Evolutionary conservation across 306 rosid species (phyloP).

Genomic region (Quercus ilex): DNA sequence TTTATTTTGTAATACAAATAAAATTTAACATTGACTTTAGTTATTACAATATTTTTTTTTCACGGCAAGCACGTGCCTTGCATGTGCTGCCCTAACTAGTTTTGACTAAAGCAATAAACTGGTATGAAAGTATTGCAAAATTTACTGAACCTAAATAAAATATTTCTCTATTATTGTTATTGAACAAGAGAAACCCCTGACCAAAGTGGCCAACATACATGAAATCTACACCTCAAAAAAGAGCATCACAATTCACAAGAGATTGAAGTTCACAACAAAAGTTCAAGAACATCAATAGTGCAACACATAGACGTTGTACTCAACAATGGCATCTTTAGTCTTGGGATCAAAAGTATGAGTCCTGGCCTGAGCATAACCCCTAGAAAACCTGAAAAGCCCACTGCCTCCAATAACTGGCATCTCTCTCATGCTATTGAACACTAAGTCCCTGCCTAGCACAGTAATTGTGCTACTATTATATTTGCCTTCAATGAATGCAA

Average conservation of each 20-base stretch:
- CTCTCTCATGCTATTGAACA: constrained; percentile 8
- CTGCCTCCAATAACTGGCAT: constrained; percentile 30
- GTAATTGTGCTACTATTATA: constrained; percentile 17
- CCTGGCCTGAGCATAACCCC: constrained; percentile 18
- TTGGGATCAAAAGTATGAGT: neutral
- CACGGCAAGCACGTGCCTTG: too few species aligned
- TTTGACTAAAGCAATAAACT: too few species aligned
- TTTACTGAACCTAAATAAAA: too few species aligned
- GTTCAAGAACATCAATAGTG: neutral
- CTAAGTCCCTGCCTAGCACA: constrained; percentile 12
- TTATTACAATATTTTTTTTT: too few species aligned
- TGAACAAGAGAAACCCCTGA: too few species aligned
- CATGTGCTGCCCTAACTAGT: too few species aligned
- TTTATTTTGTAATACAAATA: too few species aligned
- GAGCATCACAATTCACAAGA: neutral
- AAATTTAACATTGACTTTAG: too few species aligned
- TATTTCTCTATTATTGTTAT: too few species aligned
- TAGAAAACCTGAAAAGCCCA: constrained; percentile 24
- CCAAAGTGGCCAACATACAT: neutral
- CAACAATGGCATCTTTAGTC: constrained; percentile 2
- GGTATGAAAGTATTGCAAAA: too few species aligned
- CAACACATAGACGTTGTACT: constrained; percentile 21
- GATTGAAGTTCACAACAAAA: neutral
- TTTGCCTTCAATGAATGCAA: constrained; percentile 12
- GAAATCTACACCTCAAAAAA: neutral